Percentiles rank a stretch among this genome's conserved stretches.
These are phyloP conservation scores for Gossypium trilobum DNA, from an alignment of 441 rosid genomes.

Conservation along the genomic window DNA sequence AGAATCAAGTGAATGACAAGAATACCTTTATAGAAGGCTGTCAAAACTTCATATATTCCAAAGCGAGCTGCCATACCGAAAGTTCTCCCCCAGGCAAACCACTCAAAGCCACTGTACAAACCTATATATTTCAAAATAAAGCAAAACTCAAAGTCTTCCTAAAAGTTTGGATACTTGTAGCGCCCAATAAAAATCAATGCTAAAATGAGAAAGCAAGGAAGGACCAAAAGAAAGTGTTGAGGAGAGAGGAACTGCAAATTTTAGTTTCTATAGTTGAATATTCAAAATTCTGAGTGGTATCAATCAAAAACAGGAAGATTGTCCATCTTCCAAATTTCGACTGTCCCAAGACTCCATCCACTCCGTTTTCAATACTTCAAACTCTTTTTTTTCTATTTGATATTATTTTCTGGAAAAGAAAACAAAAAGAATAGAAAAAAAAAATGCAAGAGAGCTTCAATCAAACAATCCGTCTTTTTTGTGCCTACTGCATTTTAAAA, in stretches of 20 bases:
- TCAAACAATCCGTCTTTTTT: not conserved
- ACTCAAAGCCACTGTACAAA: constrained; percentile 63
- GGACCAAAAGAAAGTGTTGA: not conserved
- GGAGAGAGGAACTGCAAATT: not conserved
- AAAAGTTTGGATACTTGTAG: not conserved
- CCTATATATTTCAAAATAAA: constrained; percentile 50
- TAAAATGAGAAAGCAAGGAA: not conserved
- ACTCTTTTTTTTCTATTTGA: not conserved
- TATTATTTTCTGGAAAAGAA: not conserved
- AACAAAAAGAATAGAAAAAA: not conserved
- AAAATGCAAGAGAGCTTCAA: not conserved
- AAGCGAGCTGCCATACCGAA: constrained; percentile 66
- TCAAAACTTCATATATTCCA: constrained; percentile 66
- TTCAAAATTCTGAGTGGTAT: not conserved
- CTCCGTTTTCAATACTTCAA: not conserved
- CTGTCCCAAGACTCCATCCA: not conserved
- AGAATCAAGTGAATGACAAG: not conserved
- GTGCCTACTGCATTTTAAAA: not conserved
- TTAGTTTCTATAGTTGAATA: not conserved
- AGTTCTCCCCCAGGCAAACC: constrained; percentile 52
- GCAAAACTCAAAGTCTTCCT: constrained; percentile 34
- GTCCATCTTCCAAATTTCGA: not conserved
- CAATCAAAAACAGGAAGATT: not conserved
- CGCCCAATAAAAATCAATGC: not conserved
- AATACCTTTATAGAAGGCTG: constrained; percentile 72